phyloP scores from a whole-genome alignment of 345 rosid species.

The Salix purpurea region DNA sequence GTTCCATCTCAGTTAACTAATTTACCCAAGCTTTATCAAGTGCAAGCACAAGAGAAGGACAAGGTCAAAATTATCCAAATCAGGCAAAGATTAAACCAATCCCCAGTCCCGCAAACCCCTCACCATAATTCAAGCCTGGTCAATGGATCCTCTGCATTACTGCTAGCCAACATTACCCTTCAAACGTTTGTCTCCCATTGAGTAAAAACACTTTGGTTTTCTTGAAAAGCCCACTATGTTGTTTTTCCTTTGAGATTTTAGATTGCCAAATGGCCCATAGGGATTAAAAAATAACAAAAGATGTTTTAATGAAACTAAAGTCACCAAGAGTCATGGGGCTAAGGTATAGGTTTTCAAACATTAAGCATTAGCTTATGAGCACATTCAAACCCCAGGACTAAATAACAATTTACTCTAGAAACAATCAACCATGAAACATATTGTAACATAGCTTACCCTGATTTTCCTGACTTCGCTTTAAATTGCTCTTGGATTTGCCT shows the following conservation, averaged over 20 bases:
- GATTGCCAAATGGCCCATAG: not conserved
- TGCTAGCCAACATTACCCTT: not conserved
- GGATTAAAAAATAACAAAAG: not conserved
- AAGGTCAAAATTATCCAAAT: not conserved
- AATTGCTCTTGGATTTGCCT: conserved; percentile 93
- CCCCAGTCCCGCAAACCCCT: not conserved
- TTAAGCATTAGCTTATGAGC: not conserved
- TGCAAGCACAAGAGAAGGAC: not conserved
- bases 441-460: conserved; percentile 61
- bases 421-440: not conserved
- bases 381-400: not conserved
- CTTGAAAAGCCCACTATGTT: not conserved
- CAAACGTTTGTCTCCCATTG: not conserved
- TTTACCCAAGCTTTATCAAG: not conserved
- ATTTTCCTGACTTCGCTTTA: conserved; percentile 81
- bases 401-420: not conserved
- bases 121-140: not conserved
- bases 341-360: not conserved
- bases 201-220: not conserved
- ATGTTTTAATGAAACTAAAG: not conserved
- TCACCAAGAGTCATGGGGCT: not conserved
- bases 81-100: not conserved
- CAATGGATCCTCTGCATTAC: not conserved
- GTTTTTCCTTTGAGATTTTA: not conserved
- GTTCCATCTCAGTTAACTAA: not conserved